A percentile compares a stretch with the other conserved stretches of the same genome.
Conservation (phyloP, 2,329 filamentous ascomycete genomes). For the Penicillium griseofulvum region DNA sequence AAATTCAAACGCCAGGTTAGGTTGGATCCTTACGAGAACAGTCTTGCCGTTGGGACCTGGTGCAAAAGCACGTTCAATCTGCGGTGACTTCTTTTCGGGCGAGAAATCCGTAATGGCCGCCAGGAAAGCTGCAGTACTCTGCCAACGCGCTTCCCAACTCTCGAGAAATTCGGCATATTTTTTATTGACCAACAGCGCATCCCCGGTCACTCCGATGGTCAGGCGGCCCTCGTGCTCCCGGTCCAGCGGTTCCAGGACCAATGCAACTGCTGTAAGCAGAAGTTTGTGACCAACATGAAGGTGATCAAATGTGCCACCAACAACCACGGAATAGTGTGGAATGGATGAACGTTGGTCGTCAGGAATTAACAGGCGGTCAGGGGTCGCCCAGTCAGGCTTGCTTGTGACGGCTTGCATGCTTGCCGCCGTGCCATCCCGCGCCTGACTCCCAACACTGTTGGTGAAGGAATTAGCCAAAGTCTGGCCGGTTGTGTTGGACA, state of each 20-base stretch:
- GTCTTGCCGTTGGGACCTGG: slow-evolving; percentile 42
- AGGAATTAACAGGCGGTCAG: slow-evolving; percentile 23
- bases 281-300: slow-evolving; percentile 94
- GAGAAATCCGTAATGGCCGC: slow-evolving; percentile 58
- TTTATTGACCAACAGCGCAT: slow-evolving; percentile 82
- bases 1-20: slow-evolving; percentile 68
- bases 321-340: slow-evolving; percentile 63
- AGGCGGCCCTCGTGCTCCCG: slow-evolving; percentile 55
- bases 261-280: slow-evolving; percentile 81
- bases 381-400: slow-evolving; percentile 22
- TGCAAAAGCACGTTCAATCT: slow-evolving; percentile 32
- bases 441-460: slow-evolving; percentile 31
- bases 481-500: slow-evolving; percentile 28
- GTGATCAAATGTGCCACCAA: slow-evolving; percentile 96
- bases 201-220: slow-evolving; percentile 84
- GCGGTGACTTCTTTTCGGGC: slow-evolving; percentile 38
- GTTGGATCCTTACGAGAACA: slow-evolving; percentile 51
- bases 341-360: slow-evolving; percentile 15
- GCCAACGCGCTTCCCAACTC: slow-evolving; percentile 72
- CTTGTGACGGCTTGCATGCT: slow-evolving; percentile 22
- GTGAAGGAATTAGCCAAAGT: slow-evolving; percentile 34
- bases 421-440: slow-evolving; percentile 19
- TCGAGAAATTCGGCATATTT: slow-evolving; percentile 80
- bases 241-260: slow-evolving; percentile 59
- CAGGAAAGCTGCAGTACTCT: slow-evolving; percentile 69